Base-by-base conservation (phyloP, 73 alveolate species). In the Effrenium voratum region DNA sequence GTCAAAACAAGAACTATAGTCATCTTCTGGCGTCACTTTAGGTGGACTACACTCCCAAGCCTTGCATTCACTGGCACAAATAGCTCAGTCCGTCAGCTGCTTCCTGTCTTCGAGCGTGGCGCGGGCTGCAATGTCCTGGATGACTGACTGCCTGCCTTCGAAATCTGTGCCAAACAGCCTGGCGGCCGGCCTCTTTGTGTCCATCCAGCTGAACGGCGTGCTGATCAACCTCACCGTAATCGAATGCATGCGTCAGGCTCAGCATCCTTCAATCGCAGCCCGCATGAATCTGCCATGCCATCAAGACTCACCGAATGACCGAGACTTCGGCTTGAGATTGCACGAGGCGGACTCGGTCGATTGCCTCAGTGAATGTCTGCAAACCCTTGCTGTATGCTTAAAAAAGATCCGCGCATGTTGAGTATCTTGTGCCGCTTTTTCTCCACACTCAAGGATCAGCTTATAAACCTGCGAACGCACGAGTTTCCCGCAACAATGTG, bases 401-500 rank as follows among this genome's bases (percentile, higher is more conserved):
- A 36, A 5, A 38, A 59, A 41, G 60, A 22, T 16, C 60, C 87
- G 60, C 3, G 44, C 90, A 82, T 38, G 16, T 82, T 82, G 92
- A 8, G 45, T 55, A 43, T 90, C 97, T 8, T 50, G 88, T 2
- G 97, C 43, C 36, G 76, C 57, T 38, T 90, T 90, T 41, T 90
- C 88, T 19, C 76, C 76, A 36, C 88, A 75, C 76, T 90, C 97
- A 44, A 90, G 76, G 87, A 90, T 90, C 44, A 46, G 44, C 87
- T 90, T 90, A 75, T 90, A 90, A 44, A 90, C 97, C 97, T 85
- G 44, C 66, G 82, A 4, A 32, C 32, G 13, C n/a, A 72, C 16
- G 49, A 30, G n/a, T n/a, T n/a, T n/a, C n/a, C n/a, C n/a, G n/a
- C n/a, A n/a, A 57, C 28, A 22, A 22, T 57, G 28, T 57, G 28